Percentiles rank a stretch among this genome's conserved stretches.
These are phyloP conservation scores for Fonsecaea monophora DNA, from an alignment of 2,329 filamentous ascomycete species.

Conservation along the genomic window DNA sequence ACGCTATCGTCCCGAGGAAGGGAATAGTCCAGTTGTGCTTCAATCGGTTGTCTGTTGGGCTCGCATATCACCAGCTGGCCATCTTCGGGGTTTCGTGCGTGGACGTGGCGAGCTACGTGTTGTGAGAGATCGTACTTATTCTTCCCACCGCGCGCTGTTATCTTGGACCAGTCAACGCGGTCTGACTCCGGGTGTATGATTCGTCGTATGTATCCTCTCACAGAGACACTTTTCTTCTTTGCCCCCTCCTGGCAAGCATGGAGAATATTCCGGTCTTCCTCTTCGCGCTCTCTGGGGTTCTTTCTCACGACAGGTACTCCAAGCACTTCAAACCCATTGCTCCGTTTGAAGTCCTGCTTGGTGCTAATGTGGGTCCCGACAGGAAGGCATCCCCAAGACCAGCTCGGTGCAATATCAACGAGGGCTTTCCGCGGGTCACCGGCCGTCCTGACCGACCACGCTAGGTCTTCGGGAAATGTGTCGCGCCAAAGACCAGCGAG, in stretches of 20 bases:
- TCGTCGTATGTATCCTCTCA: conserved; percentile 2
- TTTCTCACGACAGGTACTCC: not conserved
- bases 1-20: not conserved
- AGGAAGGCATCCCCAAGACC: conserved; percentile 18
- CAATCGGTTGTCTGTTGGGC: conserved; percentile 9
- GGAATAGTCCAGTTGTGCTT: conserved; percentile 9
- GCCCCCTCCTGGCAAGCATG: conserved; percentile 12
- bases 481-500: conserved; percentile 15
- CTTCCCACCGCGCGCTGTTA: not conserved
- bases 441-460: conserved; percentile 4
- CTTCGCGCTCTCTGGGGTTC: not conserved
- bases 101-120: conserved; percentile 9
- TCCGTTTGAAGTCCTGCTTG: not conserved
- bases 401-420: conserved; percentile 8
- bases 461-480: conserved; percentile 11
- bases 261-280: not conserved
- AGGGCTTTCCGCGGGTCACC: conserved; percentile 1
- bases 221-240: conserved; percentile 5
- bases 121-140: conserved; percentile 6
- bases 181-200: conserved; percentile 6
- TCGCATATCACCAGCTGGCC: conserved; percentile 13
- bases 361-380: not conserved
- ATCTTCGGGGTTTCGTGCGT: not conserved
- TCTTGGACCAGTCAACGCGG: conserved; percentile 6
- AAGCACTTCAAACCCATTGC: conserved; percentile 1